Conservation (phyloP, 805 yeast genomes). For the Brettanomyces custersianus region DNA sequence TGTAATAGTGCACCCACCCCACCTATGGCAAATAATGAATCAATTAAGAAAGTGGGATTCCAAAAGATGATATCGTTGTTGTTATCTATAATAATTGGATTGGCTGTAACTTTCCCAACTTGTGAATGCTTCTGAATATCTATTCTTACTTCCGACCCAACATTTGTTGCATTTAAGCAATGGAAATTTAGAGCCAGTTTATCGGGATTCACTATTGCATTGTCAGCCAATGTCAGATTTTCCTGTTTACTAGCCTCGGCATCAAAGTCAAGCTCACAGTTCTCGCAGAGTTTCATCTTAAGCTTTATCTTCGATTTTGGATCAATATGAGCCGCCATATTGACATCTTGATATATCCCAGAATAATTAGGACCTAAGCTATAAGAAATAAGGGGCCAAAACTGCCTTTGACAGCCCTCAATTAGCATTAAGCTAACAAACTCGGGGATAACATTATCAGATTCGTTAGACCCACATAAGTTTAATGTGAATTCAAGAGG, state of each 20-base stretch:
- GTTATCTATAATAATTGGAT: too few relatives aligned
- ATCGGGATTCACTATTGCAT: neutral
- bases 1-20: conserved; percentile 40
- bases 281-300: neutral
- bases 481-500: conserved; percentile 4
- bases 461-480: conserved; percentile 16
- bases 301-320: conserved; percentile 12
- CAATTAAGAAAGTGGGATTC: conserved; percentile 10
- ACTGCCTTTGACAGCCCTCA: conserved; percentile 28
- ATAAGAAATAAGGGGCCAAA: conserved; percentile 44
- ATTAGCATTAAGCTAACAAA: conserved; percentile 30
- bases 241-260: neutral
- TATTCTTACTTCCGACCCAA: conserved; percentile 1
- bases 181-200: conserved; percentile 2
- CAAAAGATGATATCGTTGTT: conserved; percentile 6
- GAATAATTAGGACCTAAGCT: conserved; percentile 43
- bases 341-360: conserved; percentile 31
- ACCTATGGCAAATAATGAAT: conserved; percentile 34
- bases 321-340: conserved; percentile 31
- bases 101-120: neutral
- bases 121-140: conserved; percentile 4
- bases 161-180: neutral
- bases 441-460: conserved; percentile 18
- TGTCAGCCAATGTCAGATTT: neutral
- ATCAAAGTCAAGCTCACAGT: neutral